These are phyloP conservation scores for Chlorella sp. DNA, from an alignment of 139 green algal genomes.

Conservation along the genomic window DNA sequence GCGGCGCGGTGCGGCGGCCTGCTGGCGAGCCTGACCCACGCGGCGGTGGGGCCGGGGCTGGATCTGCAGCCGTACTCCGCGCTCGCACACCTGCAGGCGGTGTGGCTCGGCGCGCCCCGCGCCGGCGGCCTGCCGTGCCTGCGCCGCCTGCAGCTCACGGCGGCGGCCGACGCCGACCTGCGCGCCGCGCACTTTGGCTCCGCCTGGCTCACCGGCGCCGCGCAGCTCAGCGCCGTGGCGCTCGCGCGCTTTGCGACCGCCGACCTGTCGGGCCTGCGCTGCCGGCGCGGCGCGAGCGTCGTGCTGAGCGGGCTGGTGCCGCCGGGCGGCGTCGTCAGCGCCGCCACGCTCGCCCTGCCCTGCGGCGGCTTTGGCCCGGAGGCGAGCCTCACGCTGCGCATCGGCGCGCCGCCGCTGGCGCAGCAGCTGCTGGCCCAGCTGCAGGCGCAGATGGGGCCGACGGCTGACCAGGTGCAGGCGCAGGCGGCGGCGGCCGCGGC, in stretches of 20 bases:
- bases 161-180: not conserved
- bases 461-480: not conserved
- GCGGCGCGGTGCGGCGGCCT: slow-evolving; percentile 11
- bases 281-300: not conserved
- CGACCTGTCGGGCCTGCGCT: slow-evolving; percentile 5
- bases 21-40: slow-evolving; percentile 5
- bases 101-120: slow-evolving; percentile 9
- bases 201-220: slow-evolving; percentile 8
- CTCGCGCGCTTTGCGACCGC: slow-evolving; percentile 6
- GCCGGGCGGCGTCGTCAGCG: not conserved
- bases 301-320: slow-evolving; percentile 3
- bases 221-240: not conserved
- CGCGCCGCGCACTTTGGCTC: slow-evolving; percentile 7
- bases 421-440: not conserved
- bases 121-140: slow-evolving; percentile 1
- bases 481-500: not conserved
- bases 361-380: slow-evolving; percentile 12
- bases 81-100: not conserved
- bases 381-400: slow-evolving; percentile 9
- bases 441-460: not conserved
- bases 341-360: slow-evolving; percentile 7
- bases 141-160: slow-evolving; percentile 10
- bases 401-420: not conserved
- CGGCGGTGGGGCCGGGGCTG: not conserved
- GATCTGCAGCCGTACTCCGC: slow-evolving; percentile 14